phyloP scores from a whole-genome alignment of 2,329 filamentous ascomycete genomes.

The Exophiala aquamarina region DNA sequence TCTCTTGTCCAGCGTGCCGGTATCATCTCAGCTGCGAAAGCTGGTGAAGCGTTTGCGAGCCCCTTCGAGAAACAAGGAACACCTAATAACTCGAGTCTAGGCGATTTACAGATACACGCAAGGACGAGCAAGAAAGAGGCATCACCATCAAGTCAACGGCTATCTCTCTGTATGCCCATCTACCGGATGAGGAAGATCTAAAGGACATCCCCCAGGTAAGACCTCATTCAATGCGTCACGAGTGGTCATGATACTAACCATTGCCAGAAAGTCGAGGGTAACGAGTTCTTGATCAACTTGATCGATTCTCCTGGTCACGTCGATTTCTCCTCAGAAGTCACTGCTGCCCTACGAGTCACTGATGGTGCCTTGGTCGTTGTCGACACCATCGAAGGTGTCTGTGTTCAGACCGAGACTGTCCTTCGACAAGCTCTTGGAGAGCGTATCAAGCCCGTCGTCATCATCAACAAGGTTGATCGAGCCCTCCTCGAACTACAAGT shows the following conservation, averaged over 20 bases:
- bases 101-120: slow-evolving; percentile 93
- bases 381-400: slow-evolving; percentile 99
- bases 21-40: slow-evolving; percentile 98
- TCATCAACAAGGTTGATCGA: slow-evolving; percentile 99
- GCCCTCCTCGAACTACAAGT: slow-evolving; percentile 98
- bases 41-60: slow-evolving; percentile 68
- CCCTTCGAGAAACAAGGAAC: background rate
- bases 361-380: slow-evolving; percentile 99
- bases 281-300: slow-evolving; percentile 99
- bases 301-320: slow-evolving; percentile 99
- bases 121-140: slow-evolving; percentile 98
- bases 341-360: slow-evolving; percentile 98
- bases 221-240: no score
- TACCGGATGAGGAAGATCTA: slow-evolving; percentile 78
- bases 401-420: slow-evolving; percentile 99
- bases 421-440: slow-evolving; percentile 98
- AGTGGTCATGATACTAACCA: slow-evolving; percentile 3
- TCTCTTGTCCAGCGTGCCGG: slow-evolving; percentile 98
- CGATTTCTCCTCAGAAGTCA: slow-evolving; percentile 99
- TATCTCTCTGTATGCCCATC: slow-evolving; percentile 92
- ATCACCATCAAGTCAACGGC: slow-evolving; percentile 99
- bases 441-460: slow-evolving; percentile 99
- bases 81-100: slow-evolving; percentile 11
- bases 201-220: slow-evolving; percentile 79
- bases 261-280: slow-evolving; percentile 75